Evolutionary conservation across 257 asterid species (phyloP).

Genomic region (Cruciata laevipes): DNA sequence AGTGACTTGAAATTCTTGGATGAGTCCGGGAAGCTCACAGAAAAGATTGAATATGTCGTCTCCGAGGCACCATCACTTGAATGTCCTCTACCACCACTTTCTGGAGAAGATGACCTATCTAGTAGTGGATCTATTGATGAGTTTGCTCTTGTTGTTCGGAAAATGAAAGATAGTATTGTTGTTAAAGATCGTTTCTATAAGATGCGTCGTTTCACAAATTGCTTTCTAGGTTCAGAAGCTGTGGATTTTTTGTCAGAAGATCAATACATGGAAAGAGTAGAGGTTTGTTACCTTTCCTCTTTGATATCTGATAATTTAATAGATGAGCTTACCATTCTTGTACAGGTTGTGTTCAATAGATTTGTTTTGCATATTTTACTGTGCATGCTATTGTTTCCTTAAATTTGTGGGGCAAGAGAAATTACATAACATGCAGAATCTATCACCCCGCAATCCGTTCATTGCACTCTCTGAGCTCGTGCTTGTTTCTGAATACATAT

Average conservation of each 20-base stretch:
- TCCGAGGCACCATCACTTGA: conserved; percentile 65
- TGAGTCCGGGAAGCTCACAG: conserved; percentile 63
- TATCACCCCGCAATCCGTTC: neutral
- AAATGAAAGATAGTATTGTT: conserved; percentile 54
- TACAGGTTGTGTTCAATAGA: neutral
- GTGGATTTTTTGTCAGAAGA: conserved; percentile 86
- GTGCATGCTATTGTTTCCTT: neutral
- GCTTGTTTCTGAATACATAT: conserved; percentile 2
- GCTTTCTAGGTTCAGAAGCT: conserved; percentile 80
- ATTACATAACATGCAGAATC: neutral
- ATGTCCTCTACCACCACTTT: conserved; percentile 88
- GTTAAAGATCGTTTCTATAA: conserved; percentile 68
- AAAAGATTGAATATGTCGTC: conserved; percentile 71
- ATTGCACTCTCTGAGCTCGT: neutral
- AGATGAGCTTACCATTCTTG: neutral
- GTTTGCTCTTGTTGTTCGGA: conserved; percentile 69
- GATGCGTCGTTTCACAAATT: conserved; percentile 60
- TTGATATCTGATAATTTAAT: conserved; percentile 5
- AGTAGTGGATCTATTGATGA: conserved; percentile 74
- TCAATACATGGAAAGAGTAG: conserved; percentile 84
- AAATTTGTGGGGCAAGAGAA: neutral
- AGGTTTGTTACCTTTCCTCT: conserved; percentile 40
- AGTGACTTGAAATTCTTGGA: conserved; percentile 57
- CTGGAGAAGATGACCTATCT: conserved; percentile 88
- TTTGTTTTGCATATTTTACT: neutral